phyloP scores from a whole-genome alignment of 1,139 yeast genomes.

The Scheffersomyces lignicola region DNA sequence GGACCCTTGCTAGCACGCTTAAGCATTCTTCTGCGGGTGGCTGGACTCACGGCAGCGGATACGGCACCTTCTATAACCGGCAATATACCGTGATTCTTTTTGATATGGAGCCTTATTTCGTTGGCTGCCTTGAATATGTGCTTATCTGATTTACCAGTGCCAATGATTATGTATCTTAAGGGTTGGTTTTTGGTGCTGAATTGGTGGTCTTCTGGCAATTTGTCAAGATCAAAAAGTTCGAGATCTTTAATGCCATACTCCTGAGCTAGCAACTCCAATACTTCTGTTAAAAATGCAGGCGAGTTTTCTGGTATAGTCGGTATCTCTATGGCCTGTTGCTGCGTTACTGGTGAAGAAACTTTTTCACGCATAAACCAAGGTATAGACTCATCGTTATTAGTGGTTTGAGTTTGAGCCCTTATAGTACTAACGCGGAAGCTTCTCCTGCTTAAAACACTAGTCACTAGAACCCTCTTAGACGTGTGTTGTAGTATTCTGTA shows the following conservation, averaged over 20 bases:
- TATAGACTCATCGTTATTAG: slow-evolving; percentile 16
- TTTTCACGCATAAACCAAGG: slow-evolving; percentile 69
- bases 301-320: slow-evolving; percentile 57
- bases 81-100: slow-evolving; percentile 30
- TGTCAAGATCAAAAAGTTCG: slow-evolving; percentile 50
- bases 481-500: not conserved
- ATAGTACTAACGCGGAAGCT: not conserved
- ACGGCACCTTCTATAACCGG: slow-evolving; percentile 74
- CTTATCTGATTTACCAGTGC: slow-evolving; percentile 76
- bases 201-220: slow-evolving; percentile 40
- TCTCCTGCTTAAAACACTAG: not conserved
- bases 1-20: slow-evolving; percentile 58
- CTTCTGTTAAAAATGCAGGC: slow-evolving; percentile 49
- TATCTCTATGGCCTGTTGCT: slow-evolving; percentile 29
- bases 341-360: slow-evolving; percentile 37
- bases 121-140: slow-evolving; percentile 74
- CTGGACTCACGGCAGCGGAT: slow-evolving; percentile 57
- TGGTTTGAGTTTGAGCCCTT: not conserved
- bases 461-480: not conserved
- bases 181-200: slow-evolving; percentile 32
- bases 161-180: slow-evolving; percentile 57
- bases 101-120: slow-evolving; percentile 46
- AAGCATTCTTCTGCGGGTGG: slow-evolving; percentile 61
- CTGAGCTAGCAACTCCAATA: slow-evolving; percentile 49
- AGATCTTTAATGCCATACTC: slow-evolving; percentile 69